Evolutionary conservation across 73 alveolate species (phyloP).

Genomic region (Halteria grandinella): DNA sequence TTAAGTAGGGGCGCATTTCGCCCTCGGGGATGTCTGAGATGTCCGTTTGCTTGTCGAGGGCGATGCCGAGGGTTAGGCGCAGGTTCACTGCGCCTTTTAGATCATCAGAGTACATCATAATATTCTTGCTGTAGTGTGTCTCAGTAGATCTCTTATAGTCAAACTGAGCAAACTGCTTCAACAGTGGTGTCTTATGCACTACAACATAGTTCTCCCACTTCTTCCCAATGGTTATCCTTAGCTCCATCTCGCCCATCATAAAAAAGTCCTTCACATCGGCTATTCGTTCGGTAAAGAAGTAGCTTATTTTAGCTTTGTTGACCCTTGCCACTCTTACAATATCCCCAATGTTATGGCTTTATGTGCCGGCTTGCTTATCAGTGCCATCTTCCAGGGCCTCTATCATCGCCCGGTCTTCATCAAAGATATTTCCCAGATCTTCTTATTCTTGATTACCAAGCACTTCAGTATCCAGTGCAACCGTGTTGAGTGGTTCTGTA

Average conservation of each 20-base stretch:
- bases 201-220: slow-evolving; percentile 44
- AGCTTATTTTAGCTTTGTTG: slow-evolving; percentile 11
- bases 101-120: slow-evolving; percentile 20
- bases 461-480: no score
- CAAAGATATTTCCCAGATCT: not conserved
- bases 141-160: slow-evolving; percentile 35
- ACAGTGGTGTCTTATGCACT: slow-evolving; percentile 2
- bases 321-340: slow-evolving; percentile 31
- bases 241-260: slow-evolving; percentile 29
- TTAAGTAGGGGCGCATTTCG: no score
- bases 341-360: slow-evolving; percentile 3
- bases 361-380: not conserved
- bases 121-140: slow-evolving; percentile 8
- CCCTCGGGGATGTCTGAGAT: no score
- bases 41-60: no score
- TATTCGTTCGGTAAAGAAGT: slow-evolving; percentile 13
- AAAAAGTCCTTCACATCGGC: slow-evolving; percentile 9
- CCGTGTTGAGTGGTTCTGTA: no score
- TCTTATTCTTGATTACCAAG: not conserved
- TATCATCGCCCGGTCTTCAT: slow-evolving; percentile 8
- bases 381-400: slow-evolving; percentile 35
- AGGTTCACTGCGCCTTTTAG: not conserved
- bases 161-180: slow-evolving; percentile 1
- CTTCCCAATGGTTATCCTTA: slow-evolving; percentile 24
- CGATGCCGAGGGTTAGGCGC: no score